phyloP scores from a whole-genome alignment of 2,329 filamentous ascomycete genomes.

The Ophiocordyceps australis region DNA sequence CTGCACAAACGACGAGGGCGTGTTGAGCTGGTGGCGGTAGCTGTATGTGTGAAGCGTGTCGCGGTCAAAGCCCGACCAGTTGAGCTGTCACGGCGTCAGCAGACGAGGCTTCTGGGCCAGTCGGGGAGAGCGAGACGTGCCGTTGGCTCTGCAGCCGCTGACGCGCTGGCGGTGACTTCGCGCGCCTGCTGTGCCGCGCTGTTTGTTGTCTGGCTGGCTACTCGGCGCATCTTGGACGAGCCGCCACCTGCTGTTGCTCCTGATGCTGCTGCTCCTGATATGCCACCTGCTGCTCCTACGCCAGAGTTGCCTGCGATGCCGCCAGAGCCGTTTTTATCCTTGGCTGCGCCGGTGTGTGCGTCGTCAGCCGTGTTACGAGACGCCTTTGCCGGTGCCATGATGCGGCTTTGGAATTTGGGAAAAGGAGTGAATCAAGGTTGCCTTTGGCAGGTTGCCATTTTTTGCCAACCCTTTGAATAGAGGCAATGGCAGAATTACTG shows the following conservation, averaged over 20 bases:
- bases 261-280: too few species aligned
- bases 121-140: constrained; percentile 4
- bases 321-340: constrained; percentile 27
- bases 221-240: constrained; percentile 39
- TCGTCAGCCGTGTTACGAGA: constrained; percentile 23
- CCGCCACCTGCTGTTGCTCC: constrained; percentile 23
- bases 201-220: constrained; percentile 28
- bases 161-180: too few species aligned
- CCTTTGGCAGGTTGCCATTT: too few species aligned
- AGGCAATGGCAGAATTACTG: too few species aligned
- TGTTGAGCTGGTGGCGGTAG: constrained; percentile 52
- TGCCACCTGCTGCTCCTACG: too few species aligned
- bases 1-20: constrained; percentile 50
- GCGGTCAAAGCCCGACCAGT: constrained; percentile 52
- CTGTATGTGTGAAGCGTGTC: constrained; percentile 58
- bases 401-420: too few species aligned
- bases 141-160: too few species aligned
- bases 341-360: constrained; percentile 19
- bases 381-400: constrained; percentile 27
- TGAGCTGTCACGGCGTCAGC: constrained; percentile 19
- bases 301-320: too few species aligned
- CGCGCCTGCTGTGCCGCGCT: constrained; percentile 16
- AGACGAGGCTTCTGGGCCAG: background rate
- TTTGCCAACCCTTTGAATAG: too few species aligned
- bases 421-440: too few species aligned